Evolutionary conservation across 2,329 filamentous ascomycete species (phyloP).

Genomic region (Alternaria triticimaculans): DNA sequence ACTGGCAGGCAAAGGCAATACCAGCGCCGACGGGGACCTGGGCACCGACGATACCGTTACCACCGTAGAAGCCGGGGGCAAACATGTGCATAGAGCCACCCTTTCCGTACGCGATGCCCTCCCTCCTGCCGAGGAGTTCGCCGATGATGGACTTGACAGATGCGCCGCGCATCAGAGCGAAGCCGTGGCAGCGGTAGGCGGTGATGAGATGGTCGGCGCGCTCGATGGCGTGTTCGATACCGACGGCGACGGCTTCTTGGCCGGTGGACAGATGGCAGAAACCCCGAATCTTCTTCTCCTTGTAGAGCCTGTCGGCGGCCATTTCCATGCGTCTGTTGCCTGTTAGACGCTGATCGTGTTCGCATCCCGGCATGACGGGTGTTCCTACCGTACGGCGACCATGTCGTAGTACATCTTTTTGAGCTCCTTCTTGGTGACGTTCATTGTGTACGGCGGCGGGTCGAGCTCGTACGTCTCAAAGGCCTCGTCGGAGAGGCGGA

Average conservation of each 20-base stretch:
- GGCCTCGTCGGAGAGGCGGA: constrained; percentile 95
- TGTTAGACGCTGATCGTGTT: constrained; percentile 16
- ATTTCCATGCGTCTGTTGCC: constrained; percentile 92
- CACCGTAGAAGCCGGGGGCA: constrained; percentile 94
- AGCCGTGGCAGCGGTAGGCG: constrained; percentile 98
- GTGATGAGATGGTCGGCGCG: constrained; percentile 95
- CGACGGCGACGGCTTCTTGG: constrained; percentile 95
- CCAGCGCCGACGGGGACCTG: constrained; percentile 97
- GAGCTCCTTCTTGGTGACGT: constrained; percentile 96
- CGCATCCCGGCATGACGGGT: neutral
- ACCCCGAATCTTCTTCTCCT: constrained; percentile 99
- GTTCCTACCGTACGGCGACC: constrained; percentile 84
- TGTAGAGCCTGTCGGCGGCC: constrained; percentile 98
- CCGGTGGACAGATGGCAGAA: constrained; percentile 99
- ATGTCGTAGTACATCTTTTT: constrained; percentile 99
- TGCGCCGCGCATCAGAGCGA: constrained; percentile 93
- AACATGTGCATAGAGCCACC: constrained; percentile 99
- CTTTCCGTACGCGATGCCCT: constrained; percentile 98
- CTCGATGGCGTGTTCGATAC: constrained; percentile 94
- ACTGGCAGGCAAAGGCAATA: constrained; percentile 96
- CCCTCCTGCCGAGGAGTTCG: constrained; percentile 75
- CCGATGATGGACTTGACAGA: constrained; percentile 54
- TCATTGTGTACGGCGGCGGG: constrained; percentile 88
- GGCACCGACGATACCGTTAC: constrained; percentile 98
- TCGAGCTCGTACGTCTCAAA: constrained; percentile 99